phyloP scores from a whole-genome alignment of 1,284 basidiomycete species.

The Cryptococcus sp. region DNA sequence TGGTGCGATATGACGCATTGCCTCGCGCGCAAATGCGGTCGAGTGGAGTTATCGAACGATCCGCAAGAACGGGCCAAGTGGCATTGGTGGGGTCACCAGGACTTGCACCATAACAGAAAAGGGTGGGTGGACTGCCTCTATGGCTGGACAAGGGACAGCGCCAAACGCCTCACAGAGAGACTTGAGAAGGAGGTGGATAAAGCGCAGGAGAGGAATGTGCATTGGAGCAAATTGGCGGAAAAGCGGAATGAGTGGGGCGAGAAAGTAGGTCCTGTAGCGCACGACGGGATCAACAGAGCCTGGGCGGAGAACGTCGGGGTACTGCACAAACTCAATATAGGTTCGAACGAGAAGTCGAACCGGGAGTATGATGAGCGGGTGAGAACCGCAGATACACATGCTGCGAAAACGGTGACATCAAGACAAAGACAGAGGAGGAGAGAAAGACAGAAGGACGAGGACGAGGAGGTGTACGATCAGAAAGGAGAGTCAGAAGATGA shows the following conservation, averaged over 20 bases:
- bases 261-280: background rate
- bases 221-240: constrained; percentile 2
- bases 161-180: too few species aligned
- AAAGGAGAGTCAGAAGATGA: background rate
- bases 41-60: constrained; percentile 17
- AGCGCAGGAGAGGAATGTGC: background rate
- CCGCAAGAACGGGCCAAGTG: constrained; percentile 15
- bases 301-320: constrained; percentile 1
- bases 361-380: background rate
- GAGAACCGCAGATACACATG: background rate
- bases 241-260: constrained; percentile 3
- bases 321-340: background rate
- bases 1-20: constrained; percentile 21
- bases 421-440: constrained; percentile 3
- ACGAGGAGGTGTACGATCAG: background rate
- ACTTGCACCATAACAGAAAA: background rate
- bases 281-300: background rate
- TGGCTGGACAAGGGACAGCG: background rate
- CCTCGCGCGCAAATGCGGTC: constrained; percentile 12
- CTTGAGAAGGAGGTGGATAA: constrained; percentile 2
- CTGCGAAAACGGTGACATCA: background rate
- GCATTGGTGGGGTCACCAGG: constrained; percentile 25
- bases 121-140: too few species aligned
- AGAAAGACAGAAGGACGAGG: background rate
- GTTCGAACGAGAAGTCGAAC: too few species aligned